Evolutionary conservation across 108 stramenopile genomes (phyloP).

Genomic region (Epipyxis sp.): DNA sequence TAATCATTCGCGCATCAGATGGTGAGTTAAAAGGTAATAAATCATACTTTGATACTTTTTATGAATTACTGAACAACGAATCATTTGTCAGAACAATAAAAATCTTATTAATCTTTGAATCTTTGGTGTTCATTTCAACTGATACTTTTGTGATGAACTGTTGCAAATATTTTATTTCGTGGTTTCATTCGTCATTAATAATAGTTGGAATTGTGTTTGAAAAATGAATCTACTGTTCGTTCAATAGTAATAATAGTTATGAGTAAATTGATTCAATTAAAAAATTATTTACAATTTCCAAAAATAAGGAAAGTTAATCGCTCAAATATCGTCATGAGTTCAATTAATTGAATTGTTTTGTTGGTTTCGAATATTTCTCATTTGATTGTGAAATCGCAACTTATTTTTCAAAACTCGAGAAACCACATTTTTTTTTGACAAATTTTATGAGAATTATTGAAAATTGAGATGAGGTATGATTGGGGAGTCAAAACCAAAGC

Average conservation of each 20-base stretch:
- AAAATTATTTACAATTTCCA: background rate
- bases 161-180: too few relatives aligned
- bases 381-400: too few relatives aligned
- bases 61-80: background rate
- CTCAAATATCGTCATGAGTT: too few relatives aligned
- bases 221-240: background rate
- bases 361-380: too few relatives aligned
- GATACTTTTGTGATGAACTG: too few relatives aligned
- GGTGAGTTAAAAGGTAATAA: background rate
- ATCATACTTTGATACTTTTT: background rate
- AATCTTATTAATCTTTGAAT: background rate
- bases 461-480: background rate
- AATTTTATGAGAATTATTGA: background rate
- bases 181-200: background rate
- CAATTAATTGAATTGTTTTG: too few relatives aligned
- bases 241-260: background rate
- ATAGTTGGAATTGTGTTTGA: background rate
- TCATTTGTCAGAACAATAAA: background rate
- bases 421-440: background rate
- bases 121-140: background rate
- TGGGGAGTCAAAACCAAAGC: background rate
- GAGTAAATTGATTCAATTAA: background rate
- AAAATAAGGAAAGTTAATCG: too few relatives aligned
- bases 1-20: background rate
- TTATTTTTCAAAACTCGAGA: background rate